These are phyloP conservation scores for Fraxinus floribunda DNA, from an alignment of 305 asterid species.

Conservation along the genomic window DNA sequence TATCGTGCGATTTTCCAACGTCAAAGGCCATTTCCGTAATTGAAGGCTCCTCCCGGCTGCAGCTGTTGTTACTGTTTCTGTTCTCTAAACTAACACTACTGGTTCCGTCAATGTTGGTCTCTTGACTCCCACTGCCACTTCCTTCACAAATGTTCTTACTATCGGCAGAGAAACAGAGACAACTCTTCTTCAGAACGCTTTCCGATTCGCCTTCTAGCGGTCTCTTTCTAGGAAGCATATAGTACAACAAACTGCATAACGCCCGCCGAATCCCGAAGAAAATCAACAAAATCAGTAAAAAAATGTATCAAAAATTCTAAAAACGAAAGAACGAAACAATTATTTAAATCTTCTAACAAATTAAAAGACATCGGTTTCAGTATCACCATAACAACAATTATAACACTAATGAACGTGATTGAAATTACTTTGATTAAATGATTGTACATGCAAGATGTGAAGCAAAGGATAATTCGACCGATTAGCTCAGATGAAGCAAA, in stretches of 20 bases:
- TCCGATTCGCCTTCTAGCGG: constrained; percentile 68
- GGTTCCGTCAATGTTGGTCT: constrained; percentile 29
- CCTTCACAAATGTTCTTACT: constrained; percentile 24
- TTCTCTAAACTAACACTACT: constrained; percentile 29
- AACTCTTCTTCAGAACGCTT: constrained; percentile 52
- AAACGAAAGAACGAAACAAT: constrained; percentile 37
- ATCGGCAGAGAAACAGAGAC: constrained; percentile 41
- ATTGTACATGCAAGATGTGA: constrained; percentile 36
- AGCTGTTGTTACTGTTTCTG: constrained; percentile 42
- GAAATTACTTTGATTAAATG: constrained; percentile 17
- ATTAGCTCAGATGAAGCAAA: constrained; percentile 49
- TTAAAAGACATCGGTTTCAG: constrained; percentile 30
- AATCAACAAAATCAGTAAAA: constrained; percentile 42
- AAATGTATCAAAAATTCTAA: constrained; percentile 9
- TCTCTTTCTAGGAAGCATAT: constrained; percentile 98
- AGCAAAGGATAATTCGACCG: constrained; percentile 55
- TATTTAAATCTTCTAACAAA: constrained; percentile 25
- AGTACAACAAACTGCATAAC: constrained; percentile 75
- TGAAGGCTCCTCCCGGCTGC: constrained; percentile 37
- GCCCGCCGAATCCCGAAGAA: constrained; percentile 54
- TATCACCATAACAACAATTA: constrained; percentile 15
- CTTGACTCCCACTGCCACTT: constrained; percentile 19
- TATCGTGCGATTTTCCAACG: constrained; percentile 73
- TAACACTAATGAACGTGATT: constrained; percentile 14
- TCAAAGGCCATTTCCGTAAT: constrained; percentile 82